These are phyloP conservation scores for Exophiala viscosa DNA, from an alignment of 2,329 filamentous ascomycete genomes.

Conservation along the genomic window DNA sequence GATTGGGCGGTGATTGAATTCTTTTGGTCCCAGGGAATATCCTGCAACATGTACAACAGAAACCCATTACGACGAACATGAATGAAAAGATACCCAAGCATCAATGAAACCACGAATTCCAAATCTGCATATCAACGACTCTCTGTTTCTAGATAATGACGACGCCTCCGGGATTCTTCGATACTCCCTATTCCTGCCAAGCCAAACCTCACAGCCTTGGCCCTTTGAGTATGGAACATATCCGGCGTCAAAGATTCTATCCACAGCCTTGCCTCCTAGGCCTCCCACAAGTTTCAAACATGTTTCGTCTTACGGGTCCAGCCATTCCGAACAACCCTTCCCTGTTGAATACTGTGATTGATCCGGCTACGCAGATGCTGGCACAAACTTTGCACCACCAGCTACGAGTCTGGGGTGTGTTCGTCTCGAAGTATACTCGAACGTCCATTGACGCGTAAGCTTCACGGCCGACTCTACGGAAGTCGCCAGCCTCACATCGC, in stretches of 20 bases:
- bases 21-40: background rate
- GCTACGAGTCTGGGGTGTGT: background rate
- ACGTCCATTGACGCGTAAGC: background rate
- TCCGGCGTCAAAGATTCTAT: constrained; percentile 6
- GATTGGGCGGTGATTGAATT: constrained; percentile 38
- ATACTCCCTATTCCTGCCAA: no score
- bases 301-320: constrained; percentile 15
- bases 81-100: constrained; percentile 18
- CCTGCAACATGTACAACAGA: constrained; percentile 18
- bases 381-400: constrained; percentile 13
- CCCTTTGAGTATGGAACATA: constrained; percentile 9
- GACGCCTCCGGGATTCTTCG: background rate
- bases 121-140: background rate
- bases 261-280: constrained; percentile 19
- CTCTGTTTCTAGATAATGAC: background rate
- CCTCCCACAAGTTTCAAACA: constrained; percentile 14
- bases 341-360: constrained; percentile 1
- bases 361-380: constrained; percentile 4
- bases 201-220: background rate
- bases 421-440: constrained; percentile 9
- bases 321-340: constrained; percentile 10
- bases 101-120: background rate
- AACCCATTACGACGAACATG: background rate
- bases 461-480: no score
- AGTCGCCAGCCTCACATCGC: background rate